Base-by-base conservation (phyloP, 2,329 filamentous ascomycete species). In the Chrysoporthe puriensis region DNA sequence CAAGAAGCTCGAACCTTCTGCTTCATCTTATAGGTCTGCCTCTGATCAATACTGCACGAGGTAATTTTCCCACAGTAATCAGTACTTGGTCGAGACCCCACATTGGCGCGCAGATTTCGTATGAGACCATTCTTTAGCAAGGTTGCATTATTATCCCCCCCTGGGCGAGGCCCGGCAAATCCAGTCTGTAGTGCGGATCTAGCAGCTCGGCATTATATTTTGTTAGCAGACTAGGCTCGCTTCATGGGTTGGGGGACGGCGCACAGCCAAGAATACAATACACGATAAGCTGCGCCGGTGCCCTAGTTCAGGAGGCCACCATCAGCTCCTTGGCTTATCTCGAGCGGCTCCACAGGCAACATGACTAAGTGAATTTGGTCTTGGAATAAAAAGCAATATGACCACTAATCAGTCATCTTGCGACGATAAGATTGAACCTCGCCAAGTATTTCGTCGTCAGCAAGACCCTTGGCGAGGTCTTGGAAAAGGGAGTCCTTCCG, bases 221-320 rank as follows among this genome's bases (percentile, higher is more conserved):
- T 13, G 26, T 52, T 26, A 26, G 48, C 32, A 34, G 32, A 36
- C 9, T 13, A 40, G 9, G 32, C 34, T n/a, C 40, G 32, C 36
- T 48, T 62, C 40, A 57, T 46, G 32, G 61, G 59, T 58, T 36
- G 46, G 48, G 42, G n/a, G 54, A 40, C 58, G 58, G 57, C 50
- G 32, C 58, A 62, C 48, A 21, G 64, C 64, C 64, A 66, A 66
- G 64, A 62, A 60, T 52, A 52, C 61, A 48, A 54, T 46, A 21
- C 36, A 62, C 64, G 64, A 59, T 60, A 42, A 66, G 48, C 40
- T 32, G 50, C 32, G 26, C 43, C 58, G 14, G 58, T 48, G 32
- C 46, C 48, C 40, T 40, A 36, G 26, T 32, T 34, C 50, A 54
- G 50, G 50, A 26, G 50, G 21, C 50, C 21, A 7, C 21, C 50